These are phyloP conservation scores for Galeopsis tetrahit DNA, from an alignment of 257 asterid species.

Conservation along the genomic window DNA sequence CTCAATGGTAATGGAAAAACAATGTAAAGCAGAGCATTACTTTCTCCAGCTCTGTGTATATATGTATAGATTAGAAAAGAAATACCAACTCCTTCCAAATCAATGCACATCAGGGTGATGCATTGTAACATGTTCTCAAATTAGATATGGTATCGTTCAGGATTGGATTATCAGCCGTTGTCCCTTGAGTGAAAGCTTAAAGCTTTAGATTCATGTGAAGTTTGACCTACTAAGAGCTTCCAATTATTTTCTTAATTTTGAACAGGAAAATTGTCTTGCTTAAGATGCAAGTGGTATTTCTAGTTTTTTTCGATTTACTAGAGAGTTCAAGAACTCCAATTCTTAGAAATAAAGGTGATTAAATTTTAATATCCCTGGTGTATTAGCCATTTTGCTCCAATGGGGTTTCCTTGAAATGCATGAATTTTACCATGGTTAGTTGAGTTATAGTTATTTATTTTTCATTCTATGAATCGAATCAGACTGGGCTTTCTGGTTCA, in stretches of 20 bases:
- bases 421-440: background rate
- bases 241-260: background rate
- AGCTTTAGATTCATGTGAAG: background rate
- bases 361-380: background rate
- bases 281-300: background rate
- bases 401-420: slow-evolving; percentile 9
- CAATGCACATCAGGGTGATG: background rate
- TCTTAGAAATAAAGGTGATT: background rate
- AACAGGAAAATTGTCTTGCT: background rate
- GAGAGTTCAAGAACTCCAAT: background rate
- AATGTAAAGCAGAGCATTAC: background rate
- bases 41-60: background rate
- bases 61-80: background rate
- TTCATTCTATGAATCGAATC: slow-evolving; percentile 18
- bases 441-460: background rate
- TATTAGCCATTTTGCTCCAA: background rate
- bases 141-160: background rate
- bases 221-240: background rate
- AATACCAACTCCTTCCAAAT: background rate
- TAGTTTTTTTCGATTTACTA: background rate
- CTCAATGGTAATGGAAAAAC: background rate
- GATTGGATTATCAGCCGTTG: background rate
- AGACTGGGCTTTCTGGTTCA: slow-evolving; percentile 99
- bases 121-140: background rate
- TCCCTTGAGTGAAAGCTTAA: background rate